Evolutionary conservation across 345 rosid species (phyloP).

Genomic region (Erysimum cheiranthoides): DNA sequence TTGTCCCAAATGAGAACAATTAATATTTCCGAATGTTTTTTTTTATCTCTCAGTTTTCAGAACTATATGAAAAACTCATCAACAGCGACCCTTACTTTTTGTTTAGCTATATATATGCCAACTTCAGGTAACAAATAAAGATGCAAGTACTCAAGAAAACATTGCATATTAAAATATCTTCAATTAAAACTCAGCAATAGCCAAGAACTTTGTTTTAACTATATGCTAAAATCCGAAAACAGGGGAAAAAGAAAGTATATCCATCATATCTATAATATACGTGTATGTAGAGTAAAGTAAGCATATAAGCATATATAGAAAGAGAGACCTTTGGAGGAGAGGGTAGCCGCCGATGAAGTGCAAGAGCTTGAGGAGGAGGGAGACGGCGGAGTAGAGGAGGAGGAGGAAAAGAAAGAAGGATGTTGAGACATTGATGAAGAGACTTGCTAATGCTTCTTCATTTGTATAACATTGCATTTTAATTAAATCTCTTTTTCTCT

Average conservation of each 20-base stretch:
- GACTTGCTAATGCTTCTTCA: conserved; percentile 69
- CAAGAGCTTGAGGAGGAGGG: conserved; percentile 59
- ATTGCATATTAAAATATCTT: neutral
- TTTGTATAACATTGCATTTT: conserved; percentile 76
- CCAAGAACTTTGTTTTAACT: neutral
- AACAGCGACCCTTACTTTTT: neutral
- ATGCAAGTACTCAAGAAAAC: neutral
- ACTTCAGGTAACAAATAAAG: neutral
- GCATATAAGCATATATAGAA: neutral
- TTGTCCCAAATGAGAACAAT: neutral
- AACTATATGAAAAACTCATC: neutral
- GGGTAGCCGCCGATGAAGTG: conserved; percentile 73
- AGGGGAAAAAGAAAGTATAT: neutral
- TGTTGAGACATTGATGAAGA: conserved; percentile 79
- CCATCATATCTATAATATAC: neutral
- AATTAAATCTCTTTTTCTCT: conserved; percentile 38
- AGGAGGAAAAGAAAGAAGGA: conserved; percentile 70
- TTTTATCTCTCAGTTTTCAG: neutral
- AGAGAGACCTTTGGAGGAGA: conserved; percentile 62
- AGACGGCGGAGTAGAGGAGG: conserved; percentile 69
- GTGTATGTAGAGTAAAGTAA: conserved; percentile 5
- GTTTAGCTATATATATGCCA: neutral
- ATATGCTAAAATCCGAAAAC: neutral
- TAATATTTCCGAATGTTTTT: neutral
- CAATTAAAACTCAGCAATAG: neutral